Evolutionary conservation across 164 flowering plant species (phyloP).

Genomic region (Litsea cubeba): DNA sequence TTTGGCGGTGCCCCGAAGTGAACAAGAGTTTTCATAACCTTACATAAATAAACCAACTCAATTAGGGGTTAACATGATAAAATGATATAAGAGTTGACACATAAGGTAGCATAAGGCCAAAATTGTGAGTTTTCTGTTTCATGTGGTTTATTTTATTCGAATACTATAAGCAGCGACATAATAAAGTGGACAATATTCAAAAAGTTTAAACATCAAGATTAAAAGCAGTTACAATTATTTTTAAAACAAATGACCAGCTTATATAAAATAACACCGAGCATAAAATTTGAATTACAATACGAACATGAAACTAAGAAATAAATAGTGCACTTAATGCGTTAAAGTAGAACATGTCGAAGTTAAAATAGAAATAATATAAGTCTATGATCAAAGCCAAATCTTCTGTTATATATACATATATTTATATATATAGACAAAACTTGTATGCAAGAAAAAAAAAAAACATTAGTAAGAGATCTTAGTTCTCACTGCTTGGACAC

Average conservation of each 20-base stretch:
- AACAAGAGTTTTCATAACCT: conserved; percentile 92
- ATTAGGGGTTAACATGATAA: background rate
- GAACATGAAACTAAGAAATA: background rate
- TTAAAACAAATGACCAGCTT: background rate
- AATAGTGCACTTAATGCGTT: background rate
- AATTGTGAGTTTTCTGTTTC: background rate
- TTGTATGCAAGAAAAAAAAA: background rate
- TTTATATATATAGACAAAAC: background rate
- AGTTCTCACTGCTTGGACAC: conserved; percentile 74
- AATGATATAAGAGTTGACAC: background rate
- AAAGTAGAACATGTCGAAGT: background rate
- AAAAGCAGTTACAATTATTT: too few relatives aligned
- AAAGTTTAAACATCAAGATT: too few relatives aligned
- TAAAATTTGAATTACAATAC: too few relatives aligned
- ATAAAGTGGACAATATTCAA: background rate
- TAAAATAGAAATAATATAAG: too few relatives aligned
- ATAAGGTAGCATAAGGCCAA: background rate
- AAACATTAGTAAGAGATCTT: conserved; percentile 6
- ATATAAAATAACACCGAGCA: background rate
- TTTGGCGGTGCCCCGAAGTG: conserved; percentile 90
- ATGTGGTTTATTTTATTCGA: background rate
- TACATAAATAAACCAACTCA: conserved; percentile 10
- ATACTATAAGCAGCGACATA: too few relatives aligned
- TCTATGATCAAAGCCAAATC: too few relatives aligned
- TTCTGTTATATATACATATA: too few relatives aligned